These are phyloP conservation scores for Plantago coronopus DNA, from an alignment of 305 asterid genomes.

Conservation along the genomic window DNA sequence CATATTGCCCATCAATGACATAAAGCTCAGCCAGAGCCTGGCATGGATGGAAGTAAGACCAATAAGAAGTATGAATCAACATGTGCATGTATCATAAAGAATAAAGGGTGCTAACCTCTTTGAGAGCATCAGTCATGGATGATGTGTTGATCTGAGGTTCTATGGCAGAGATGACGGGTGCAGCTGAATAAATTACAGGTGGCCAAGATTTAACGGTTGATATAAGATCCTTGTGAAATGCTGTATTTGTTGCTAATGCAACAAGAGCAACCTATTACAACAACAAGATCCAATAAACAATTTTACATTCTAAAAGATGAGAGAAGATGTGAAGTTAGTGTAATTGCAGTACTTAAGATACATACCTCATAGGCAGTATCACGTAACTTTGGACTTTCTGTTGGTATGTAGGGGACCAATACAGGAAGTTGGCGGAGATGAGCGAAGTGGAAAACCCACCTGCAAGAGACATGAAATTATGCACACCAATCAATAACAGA, in stretches of 20 bases:
- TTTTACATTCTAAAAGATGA: background rate
- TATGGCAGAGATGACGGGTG: slow-evolving; percentile 81
- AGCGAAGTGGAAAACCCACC: slow-evolving; percentile 98
- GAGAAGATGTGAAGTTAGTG: slow-evolving; percentile 5
- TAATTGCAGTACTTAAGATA: slow-evolving; percentile 18
- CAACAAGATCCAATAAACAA: slow-evolving; percentile 20
- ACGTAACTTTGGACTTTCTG: slow-evolving; percentile 88
- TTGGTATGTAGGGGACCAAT: slow-evolving; percentile 88
- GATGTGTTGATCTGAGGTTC: slow-evolving; percentile 90
- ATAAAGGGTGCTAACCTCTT: slow-evolving; percentile 56
- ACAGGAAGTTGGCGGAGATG: slow-evolving; percentile 97
- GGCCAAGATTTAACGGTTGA: slow-evolving; percentile 91
- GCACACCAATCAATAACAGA: too few relatives aligned
- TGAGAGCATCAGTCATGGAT: slow-evolving; percentile 73
- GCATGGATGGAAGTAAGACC: slow-evolving; percentile 28
- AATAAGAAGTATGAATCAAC: slow-evolving; percentile 18
- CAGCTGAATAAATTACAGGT: slow-evolving; percentile 67
- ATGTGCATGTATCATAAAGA: slow-evolving; percentile 16
- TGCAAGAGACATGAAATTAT: slow-evolving; percentile 30
- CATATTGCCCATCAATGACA: slow-evolving; percentile 76
- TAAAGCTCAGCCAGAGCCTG: slow-evolving; percentile 94
- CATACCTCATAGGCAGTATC: slow-evolving; percentile 97
- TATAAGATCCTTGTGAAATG: slow-evolving; percentile 87
- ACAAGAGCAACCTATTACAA: slow-evolving; percentile 79
- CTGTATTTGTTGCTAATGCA: slow-evolving; percentile 86